Percentiles rank a stretch among this genome's conserved stretches.
Evolutionary conservation across 2,329 filamentous ascomycete genomes (phyloP).

Genomic region (Huntiella bhutanensis): DNA sequence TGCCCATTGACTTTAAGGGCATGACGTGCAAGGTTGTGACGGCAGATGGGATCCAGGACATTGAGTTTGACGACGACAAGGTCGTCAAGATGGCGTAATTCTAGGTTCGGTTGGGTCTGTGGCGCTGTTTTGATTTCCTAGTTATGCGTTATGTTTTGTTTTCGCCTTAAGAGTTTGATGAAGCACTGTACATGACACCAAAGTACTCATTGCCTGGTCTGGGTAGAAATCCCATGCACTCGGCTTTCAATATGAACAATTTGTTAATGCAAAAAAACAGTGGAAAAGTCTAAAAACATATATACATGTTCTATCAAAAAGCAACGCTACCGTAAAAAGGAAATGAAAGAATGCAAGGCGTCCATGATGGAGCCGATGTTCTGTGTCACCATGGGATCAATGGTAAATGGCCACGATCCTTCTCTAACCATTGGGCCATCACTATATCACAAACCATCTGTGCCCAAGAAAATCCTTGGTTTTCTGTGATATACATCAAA

Average conservation of each 20-base stretch:
- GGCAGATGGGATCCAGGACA: slow-evolving; percentile 74
- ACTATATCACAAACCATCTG: background rate
- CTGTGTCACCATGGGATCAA: no score
- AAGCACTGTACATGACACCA: slow-evolving; percentile 4
- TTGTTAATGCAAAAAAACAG: no score
- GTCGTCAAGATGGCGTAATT: slow-evolving; percentile 40
- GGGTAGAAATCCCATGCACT: no score
- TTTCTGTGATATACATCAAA: background rate
- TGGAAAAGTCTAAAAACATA: no score
- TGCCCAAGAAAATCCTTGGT: background rate
- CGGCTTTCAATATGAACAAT: no score
- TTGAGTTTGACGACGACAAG: slow-evolving; percentile 70
- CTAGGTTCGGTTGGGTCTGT: slow-evolving; percentile 13
- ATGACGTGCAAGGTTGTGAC: slow-evolving; percentile 87
- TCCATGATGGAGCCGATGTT: no score
- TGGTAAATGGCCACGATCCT: no score
- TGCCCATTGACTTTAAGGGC: slow-evolving; percentile 98
- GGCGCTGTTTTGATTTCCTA: background rate
- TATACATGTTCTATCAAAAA: no score
- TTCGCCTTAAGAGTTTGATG: background rate
- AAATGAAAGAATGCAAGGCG: no score
- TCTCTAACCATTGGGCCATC: no score
- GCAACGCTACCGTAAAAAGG: no score
- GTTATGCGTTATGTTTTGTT: background rate
- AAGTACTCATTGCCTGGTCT: no score